Base-by-base conservation (phyloP, 495 filamentous ascomycete genomes). In the Pyrenula aspistea region DNA sequence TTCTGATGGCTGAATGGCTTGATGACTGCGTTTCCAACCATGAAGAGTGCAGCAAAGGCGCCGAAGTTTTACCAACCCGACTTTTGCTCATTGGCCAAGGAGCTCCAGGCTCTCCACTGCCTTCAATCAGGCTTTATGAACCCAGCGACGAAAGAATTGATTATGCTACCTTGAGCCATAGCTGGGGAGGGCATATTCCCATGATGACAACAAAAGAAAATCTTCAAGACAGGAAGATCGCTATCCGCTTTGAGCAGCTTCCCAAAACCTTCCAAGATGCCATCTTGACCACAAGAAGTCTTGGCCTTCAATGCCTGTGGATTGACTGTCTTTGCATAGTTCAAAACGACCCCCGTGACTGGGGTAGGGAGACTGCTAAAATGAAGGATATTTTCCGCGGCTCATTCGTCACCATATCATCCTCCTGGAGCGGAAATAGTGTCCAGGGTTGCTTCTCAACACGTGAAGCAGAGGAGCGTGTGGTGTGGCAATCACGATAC, bases 291-390 rank as follows among this genome's bases (percentile, higher is more conserved):
- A 60, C 62, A 12, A 49, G 54, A 19, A 56, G 49, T 23, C 53
- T 71, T 20, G 50, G 53, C 4, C 51, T 59, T 20, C 22, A 53
- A 4, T 68, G 68, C 56, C 2, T 71, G 12, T 71, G 68, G 68
- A 68, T 71, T 31, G 68, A 70, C 55, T 66, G 60, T 4, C 50
- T 71, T 3, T 70, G 67, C 42, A 70, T 68, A 21, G 57, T 67
- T 10, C 67, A 70, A 59, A 59, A 60, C 53, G 49, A 23, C 24
- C 12, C 10, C 1, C 53, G 58, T 2, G 68, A 69, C 49, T 71
- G 68, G 68, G 12, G 22, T 21, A n/a, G 19, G 2, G 68, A 71
- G 49, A 55, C 63, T n/a, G 20, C 24, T 12, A 59, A 23, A 1
- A 71, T 71, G 67, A 53, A 42, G n/a, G 48, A 57, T 10, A 57